Conservation (phyloP, 257 asterid species). For the Ophiorrhiza pumila region DNA sequence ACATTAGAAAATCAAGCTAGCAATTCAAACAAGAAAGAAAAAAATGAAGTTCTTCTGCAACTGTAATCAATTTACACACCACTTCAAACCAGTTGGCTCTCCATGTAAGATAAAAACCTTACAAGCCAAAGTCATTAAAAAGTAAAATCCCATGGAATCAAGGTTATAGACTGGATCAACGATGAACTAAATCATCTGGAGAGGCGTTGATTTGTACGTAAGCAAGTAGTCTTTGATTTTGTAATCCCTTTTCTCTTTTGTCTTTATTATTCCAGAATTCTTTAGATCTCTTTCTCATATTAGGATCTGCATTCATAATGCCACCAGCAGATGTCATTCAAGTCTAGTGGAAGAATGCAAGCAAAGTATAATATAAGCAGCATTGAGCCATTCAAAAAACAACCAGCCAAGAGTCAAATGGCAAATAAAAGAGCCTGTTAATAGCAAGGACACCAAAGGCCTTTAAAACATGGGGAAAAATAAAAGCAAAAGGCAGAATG, state of each 20-base stretch:
- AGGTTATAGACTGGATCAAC: slow-evolving; percentile 42
- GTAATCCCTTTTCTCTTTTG: slow-evolving; percentile 64
- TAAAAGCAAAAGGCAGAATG: not conserved
- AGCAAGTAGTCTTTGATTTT: slow-evolving; percentile 40
- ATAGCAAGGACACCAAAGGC: not conserved
- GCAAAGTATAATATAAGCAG: slow-evolving; percentile 24
- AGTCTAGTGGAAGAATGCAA: slow-evolving; percentile 28
- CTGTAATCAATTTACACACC: slow-evolving; percentile 42
- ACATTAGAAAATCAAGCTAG: slow-evolving; percentile 52
- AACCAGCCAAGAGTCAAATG: slow-evolving; percentile 11
- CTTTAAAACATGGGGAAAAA: no score
- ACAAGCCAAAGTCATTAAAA: slow-evolving; percentile 25
- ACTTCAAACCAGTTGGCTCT: slow-evolving; percentile 28
- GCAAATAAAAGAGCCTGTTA: slow-evolving; percentile 7
- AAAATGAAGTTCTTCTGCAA: slow-evolving; percentile 34
- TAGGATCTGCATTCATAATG: slow-evolving; percentile 64
- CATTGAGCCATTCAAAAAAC: slow-evolving; percentile 6
- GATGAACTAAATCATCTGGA: slow-evolving; percentile 51
- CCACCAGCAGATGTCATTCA: slow-evolving; percentile 49
- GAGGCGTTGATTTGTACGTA: slow-evolving; percentile 32
- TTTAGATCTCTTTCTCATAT: slow-evolving; percentile 58
- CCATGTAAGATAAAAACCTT: slow-evolving; percentile 21
- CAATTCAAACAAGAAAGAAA: slow-evolving; percentile 19
- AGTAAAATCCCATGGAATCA: slow-evolving; percentile 33
- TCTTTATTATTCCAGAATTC: slow-evolving; percentile 58